These are phyloP conservation scores for Cordyceps javanica DNA, from an alignment of 2,329 filamentous ascomycete genomes.

Conservation along the genomic window DNA sequence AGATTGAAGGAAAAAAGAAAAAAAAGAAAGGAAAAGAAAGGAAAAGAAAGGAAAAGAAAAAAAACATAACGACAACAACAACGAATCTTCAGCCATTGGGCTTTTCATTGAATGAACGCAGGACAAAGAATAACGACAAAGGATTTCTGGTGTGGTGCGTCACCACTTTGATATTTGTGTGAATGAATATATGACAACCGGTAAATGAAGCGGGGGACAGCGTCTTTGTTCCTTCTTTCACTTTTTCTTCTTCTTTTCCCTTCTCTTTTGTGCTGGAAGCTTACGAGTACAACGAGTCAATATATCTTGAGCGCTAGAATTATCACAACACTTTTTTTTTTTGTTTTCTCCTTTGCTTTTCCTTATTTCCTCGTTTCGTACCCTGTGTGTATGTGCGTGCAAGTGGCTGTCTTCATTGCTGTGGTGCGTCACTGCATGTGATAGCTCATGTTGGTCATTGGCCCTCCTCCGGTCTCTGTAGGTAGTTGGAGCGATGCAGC, in stretches of 20 bases:
- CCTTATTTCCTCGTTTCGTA: background rate
- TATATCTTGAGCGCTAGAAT: background rate
- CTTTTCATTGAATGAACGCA: background rate
- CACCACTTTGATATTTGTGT: conserved; percentile 8
- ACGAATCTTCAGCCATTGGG: no score
- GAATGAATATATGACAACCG: background rate
- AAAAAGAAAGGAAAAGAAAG: background rate
- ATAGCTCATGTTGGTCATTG: background rate
- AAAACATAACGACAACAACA: no score
- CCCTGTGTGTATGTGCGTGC: no score
- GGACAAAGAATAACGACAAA: conserved; percentile 11
- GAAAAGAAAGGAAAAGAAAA: background rate
- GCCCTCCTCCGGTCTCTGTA: background rate
- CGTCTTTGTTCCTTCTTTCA: conserved; percentile 7
- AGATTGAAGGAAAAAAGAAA: background rate
- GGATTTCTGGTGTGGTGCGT: background rate
- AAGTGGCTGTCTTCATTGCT: background rate
- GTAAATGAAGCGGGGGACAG: background rate
- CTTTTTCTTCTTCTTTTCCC: conserved; percentile 1
- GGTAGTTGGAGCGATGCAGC: background rate
- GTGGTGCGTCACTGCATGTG: background rate
- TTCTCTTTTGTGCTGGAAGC: background rate
- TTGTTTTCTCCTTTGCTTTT: background rate
- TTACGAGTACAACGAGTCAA: conserved; percentile 1
- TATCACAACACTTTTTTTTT: background rate